Evolutionary conservation across 495 filamentous ascomycete species (phyloP), one percentile per base, ranked within the genome.

Genomic region (Podospora australis): DNA sequence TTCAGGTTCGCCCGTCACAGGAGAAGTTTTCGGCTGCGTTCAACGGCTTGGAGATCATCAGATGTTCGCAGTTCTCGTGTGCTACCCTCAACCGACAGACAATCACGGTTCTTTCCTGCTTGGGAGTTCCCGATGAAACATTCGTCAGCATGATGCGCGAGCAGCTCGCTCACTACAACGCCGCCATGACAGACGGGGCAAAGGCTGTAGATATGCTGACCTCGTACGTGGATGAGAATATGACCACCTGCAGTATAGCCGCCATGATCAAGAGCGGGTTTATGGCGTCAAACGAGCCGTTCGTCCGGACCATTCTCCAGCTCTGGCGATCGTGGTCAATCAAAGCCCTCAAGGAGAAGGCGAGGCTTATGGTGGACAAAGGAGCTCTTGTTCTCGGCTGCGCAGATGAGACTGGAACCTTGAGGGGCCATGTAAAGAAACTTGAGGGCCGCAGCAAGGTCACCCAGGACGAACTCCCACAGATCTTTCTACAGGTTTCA

Each of bases 331-430:
- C 84, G 5, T 94, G 88, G 88, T 85, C 85, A 3, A 74, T 90
- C 50, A 90, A 90, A 49, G 70, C 80, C 23, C 75, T 99, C 10
- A 96, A 95, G 55, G 92, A 99, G 56, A 96, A 96, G 56, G 90
- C 94, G 0, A 84, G 80, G 44, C 88, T 99, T 46, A 68, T 78
- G 1, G 78, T 99, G 24, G 81, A 90, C 1, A 59, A 88, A 41
- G 87, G 91, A 0, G 90, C 92, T 17, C 91, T 90, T 55, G 68
- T 97, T 1, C 74, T 97, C n/a, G 92, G 92, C 11, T 87, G 86
- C 44, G 78, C 87, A 25, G 92, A 97, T 53, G 94, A 99, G 65
- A 89, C 84, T 2, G 75, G 67, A 1, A 83, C 76, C 1, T 63
- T 99, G 11, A 72, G 79, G 49, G 94, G 92, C 1, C 78, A 91